phyloP scores from a whole-genome alignment of 2,329 filamentous ascomycete genomes.

The Alternaria arborescens region DNA sequence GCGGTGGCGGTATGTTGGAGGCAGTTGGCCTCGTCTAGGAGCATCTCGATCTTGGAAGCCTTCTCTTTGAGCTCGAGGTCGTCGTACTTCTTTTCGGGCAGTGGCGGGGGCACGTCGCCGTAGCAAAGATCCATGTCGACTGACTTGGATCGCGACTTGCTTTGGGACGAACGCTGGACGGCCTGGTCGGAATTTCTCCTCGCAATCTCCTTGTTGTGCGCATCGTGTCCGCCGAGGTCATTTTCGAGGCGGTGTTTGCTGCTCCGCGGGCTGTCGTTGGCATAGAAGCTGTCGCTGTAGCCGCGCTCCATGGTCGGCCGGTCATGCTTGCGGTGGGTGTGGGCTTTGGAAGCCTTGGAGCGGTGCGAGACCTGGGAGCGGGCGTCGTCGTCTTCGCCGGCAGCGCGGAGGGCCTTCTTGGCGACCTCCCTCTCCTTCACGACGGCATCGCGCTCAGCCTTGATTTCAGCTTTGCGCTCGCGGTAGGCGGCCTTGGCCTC shows the following conservation, averaged over 20 bases:
- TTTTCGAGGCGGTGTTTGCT: constrained; percentile 41
- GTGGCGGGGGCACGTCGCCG: constrained; percentile 78
- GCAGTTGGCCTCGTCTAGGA: constrained; percentile 89
- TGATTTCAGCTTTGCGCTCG: constrained; percentile 84
- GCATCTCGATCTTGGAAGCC: constrained; percentile 75
- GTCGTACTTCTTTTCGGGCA: constrained; percentile 60
- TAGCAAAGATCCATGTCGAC: constrained; percentile 94
- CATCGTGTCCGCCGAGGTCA: constrained; percentile 42
- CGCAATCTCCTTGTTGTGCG: constrained; percentile 51
- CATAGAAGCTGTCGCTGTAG: constrained; percentile 57
- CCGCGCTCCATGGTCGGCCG: constrained; percentile 55
- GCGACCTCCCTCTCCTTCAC: constrained; percentile 67
- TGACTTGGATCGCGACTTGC: constrained; percentile 48
- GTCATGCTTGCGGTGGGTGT: constrained; percentile 35
- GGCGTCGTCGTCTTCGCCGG: constrained; percentile 50
- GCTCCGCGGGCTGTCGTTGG: constrained; percentile 45
- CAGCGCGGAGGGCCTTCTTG: constrained; percentile 58
- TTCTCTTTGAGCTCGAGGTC: constrained; percentile 71
- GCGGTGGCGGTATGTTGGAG: constrained; percentile 82
- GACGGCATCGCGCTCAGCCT: constrained; percentile 71
- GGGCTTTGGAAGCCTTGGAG: constrained; percentile 35
- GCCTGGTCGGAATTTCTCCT: constrained; percentile 55
- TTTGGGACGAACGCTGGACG: constrained; percentile 22
- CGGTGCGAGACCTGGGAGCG: constrained; percentile 44
- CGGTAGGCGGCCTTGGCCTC: constrained; percentile 89